Conservation (phyloP, 768 basidiomycete genomes). For the Naganishia vishniacii region DNA sequence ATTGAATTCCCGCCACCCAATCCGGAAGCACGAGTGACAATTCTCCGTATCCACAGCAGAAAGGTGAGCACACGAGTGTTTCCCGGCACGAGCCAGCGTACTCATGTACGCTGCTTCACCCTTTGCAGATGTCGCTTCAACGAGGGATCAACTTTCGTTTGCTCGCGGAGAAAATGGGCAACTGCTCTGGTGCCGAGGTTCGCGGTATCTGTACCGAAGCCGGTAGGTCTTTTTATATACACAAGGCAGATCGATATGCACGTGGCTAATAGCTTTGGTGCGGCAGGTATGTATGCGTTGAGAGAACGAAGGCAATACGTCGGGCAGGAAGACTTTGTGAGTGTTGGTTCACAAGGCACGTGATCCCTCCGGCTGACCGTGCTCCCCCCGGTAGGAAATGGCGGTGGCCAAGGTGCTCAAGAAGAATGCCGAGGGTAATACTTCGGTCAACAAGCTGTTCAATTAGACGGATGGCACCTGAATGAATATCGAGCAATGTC, state of each 20-base stretch:
- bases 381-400: slow-evolving; percentile 58
- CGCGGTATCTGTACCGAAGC: slow-evolving; percentile 96
- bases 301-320: slow-evolving; percentile 93
- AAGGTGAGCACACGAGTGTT: slow-evolving; percentile 57
- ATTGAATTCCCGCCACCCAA: slow-evolving; percentile 95
- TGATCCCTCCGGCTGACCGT: no score
- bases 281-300: slow-evolving; percentile 82
- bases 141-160: slow-evolving; percentile 94
- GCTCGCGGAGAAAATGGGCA: slow-evolving; percentile 98
- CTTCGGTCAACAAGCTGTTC: slow-evolving; percentile 89
- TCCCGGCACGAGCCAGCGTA: background rate
- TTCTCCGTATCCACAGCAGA: slow-evolving; percentile 90
- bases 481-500: background rate
- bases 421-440: slow-evolving; percentile 94
- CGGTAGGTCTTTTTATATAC: slow-evolving; percentile 42
- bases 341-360: background rate
- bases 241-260: slow-evolving; percentile 2
- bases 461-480: slow-evolving; percentile 41
- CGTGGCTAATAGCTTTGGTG: slow-evolving; percentile 35
- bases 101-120: background rate
- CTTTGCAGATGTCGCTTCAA: slow-evolving; percentile 82
- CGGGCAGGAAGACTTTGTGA: slow-evolving; percentile 84
- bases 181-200: slow-evolving; percentile 96
- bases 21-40: slow-evolving; percentile 93
- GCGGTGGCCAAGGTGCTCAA: slow-evolving; percentile 94